phyloP scores from a whole-genome alignment of 441 rosid genomes.

The Pelargonium cotyledonis region DNA sequence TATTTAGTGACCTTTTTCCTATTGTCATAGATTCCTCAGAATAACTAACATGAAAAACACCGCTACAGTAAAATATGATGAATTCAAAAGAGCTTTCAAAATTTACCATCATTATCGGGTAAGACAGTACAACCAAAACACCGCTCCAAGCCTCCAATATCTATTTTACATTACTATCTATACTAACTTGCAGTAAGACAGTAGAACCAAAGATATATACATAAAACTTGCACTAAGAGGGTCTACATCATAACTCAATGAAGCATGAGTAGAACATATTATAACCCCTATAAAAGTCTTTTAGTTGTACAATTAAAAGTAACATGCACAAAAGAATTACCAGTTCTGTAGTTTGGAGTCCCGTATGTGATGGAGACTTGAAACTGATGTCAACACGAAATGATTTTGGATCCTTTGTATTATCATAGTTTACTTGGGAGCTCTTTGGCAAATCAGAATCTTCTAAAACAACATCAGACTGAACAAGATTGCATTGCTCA shows the following conservation, averaged over 20 bases:
- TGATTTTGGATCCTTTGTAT: slow-evolving; percentile 50
- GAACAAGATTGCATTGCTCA: slow-evolving; percentile 43
- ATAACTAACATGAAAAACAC: background rate
- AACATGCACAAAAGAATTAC: slow-evolving; percentile 32
- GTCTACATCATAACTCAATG: background rate
- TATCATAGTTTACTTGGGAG: slow-evolving; percentile 31
- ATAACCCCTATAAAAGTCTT: background rate
- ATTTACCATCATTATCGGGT: background rate
- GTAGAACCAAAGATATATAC: background rate
- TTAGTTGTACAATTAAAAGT: background rate
- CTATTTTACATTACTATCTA: background rate
- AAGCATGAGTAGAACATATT: background rate
- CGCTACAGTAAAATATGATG: background rate
- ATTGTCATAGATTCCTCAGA: background rate
- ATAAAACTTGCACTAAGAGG: background rate
- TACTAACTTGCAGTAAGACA: background rate
- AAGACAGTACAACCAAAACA: too few species aligned
- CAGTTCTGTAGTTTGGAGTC: slow-evolving; percentile 90
- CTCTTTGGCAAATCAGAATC: slow-evolving; percentile 45
- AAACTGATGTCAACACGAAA: slow-evolving; percentile 92
- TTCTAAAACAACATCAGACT: slow-evolving; percentile 44
- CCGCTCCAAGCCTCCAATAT: too few species aligned
- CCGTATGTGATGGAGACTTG: slow-evolving; percentile 90
- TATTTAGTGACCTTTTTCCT: too few species aligned
- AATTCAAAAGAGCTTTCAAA: background rate